Base-by-base conservation (phyloP, 2,329 filamentous ascomycete species). In the Zalaria obscura region DNA sequence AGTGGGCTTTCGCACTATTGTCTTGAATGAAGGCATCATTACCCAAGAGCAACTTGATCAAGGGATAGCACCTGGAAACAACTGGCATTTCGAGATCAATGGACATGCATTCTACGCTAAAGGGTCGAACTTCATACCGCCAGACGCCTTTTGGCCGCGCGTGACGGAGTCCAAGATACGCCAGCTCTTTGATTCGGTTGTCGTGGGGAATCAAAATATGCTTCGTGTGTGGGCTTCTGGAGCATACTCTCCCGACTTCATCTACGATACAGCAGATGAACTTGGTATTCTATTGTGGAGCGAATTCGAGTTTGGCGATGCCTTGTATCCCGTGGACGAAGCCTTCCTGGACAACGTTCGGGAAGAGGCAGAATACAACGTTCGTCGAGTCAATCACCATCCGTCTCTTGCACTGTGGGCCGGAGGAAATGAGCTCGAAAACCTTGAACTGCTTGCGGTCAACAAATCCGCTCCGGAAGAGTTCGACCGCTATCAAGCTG, bases 41-140 rank as follows among this genome's bases (percentile, higher is more conserved):
- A 71, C 71, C 0, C 62, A 72, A 0, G 63, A 62, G 1, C 72
- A 80, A 46, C 52, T 74, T 1, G 60, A 64, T 1, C 60, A 65
- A 44, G 73, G 76, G 2, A 69, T 77, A 45, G 65, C 69, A n/a
- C 66, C 68, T 0, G 72, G 72, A 5, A 70, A 68, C 35, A 72
- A 75, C 53, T 75, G 75, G 74, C 73, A 80, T 51, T 80, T 80
- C 47, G 74, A 80, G 52, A 66, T 80, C 45, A 80, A 80, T 45
- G 75, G 76, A 1, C 67, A 73, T 38, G 69, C 74, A 8, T 76
- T 80, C 48, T 80, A 77, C 48, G 75, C 73, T 2, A 78, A 78
- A 51, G 76, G 75, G 3, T 75, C 71, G 11, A 78, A 79, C 47
- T 70, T 79, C 47, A 75, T 79, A 39, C 75, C 75, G 0, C 73